Base-by-base conservation (phyloP, 345 rosid genomes). In the thale cress (Arabidopsis thaliana) region DNA sequence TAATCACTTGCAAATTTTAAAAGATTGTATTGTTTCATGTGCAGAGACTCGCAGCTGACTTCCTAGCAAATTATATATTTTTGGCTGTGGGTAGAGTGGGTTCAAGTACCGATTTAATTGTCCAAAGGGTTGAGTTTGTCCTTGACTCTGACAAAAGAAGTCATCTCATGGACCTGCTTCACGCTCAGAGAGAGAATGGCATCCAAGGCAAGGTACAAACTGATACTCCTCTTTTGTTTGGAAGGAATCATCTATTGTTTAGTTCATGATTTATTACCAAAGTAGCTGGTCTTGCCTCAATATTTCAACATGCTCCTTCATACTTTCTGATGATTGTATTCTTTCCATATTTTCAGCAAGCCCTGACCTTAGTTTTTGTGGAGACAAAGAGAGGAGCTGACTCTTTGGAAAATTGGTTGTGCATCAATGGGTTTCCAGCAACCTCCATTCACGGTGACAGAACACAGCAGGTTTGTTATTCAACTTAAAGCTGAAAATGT, bases 51-150 rank as follows among this genome's bases (percentile, higher is more conserved):
- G 99, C 99, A 38, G 83, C 96, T 78, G 99, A 95, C 80, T 95
- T 95, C 78, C 83, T 95, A 73, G 75, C 84, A 49, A 84, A 76
- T 67, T 95, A 95, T 67, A 58, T 95, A 49, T 95, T 92, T 78
- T 79, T 95, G 94, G 96, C 98, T 79, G 99, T 95, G 83, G 99
- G 99, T 53, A 79, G 99, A 77, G 99, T 95, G 61, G 99, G 99
- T 65, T 95, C 99, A 40, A 95, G 99, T 81, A 95, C 99, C 63
- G 99, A 95, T 85, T 83, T 95, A 85, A 95, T 95, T 79, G 90
- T 83, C 69, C 99, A 95, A 80, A 89, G 99, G 80, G 97, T 95
- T 74, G 99, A 92, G 77, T 88, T 86, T 82, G 99, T 95, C 59
- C 92, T 85, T 1, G 98, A 95, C 41, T 78, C 97, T 36, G 99